Conservation (phyloP, 257 asterid species). For the Solanum lycopersicoides region DNA sequence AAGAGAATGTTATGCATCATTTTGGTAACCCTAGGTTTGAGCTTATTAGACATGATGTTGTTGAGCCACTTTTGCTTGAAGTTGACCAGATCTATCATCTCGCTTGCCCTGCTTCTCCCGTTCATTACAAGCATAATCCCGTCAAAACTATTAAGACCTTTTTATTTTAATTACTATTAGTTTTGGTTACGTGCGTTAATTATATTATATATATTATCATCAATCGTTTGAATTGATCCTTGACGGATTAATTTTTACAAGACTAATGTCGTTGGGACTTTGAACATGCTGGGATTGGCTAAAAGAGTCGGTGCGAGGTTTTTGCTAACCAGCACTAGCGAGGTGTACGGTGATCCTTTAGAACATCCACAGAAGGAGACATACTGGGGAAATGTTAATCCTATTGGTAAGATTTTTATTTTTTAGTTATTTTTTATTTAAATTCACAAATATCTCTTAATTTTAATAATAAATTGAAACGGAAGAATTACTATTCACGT, state of each 20-base stretch:
- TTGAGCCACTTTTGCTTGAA: slow-evolving; percentile 77
- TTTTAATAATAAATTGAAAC: too few relatives aligned
- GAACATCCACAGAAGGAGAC: slow-evolving; percentile 95
- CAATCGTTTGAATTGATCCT: neutral
- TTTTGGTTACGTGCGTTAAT: neutral
- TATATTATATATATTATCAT: too few relatives aligned
- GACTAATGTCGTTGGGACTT: slow-evolving; percentile 98
- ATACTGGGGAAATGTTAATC: slow-evolving; percentile 98
- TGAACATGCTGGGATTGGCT: slow-evolving; percentile 98
- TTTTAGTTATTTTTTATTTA: too few relatives aligned
- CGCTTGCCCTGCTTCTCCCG: slow-evolving; percentile 99
- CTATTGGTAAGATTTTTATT: slow-evolving; percentile 43
- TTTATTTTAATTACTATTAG: neutral
- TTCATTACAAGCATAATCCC: slow-evolving; percentile 93
- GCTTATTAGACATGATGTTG: slow-evolving; percentile 96
- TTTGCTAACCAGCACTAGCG: slow-evolving; percentile 96
- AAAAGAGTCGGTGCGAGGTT: slow-evolving; percentile 97
- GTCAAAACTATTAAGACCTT: slow-evolving; percentile 97
- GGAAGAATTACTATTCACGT: neutral
- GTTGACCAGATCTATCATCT: slow-evolving; percentile 99
- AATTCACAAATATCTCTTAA: too few relatives aligned
- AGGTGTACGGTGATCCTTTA: slow-evolving; percentile 92
- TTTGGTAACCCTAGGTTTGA: slow-evolving; percentile 82
- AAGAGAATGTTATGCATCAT: slow-evolving; percentile 87
- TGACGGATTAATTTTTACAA: slow-evolving; percentile 33